Base-by-base conservation (phyloP, 352 stramenopile species). In the Phytophthora megakarya region DNA sequence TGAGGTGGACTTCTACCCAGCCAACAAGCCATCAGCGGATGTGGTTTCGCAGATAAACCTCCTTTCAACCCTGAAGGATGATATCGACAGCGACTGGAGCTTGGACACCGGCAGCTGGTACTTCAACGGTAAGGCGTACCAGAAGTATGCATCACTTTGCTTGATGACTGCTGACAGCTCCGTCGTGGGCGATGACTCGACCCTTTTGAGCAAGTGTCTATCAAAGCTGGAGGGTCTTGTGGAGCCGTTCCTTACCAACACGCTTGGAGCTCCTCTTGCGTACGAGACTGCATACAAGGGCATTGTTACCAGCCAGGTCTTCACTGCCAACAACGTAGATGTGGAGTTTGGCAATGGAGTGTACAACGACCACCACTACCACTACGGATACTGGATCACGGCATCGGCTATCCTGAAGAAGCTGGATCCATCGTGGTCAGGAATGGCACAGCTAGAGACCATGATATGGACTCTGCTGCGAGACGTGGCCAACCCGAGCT, bases 311-410 rank as follows among this genome's bases (percentile, higher is more conserved):
- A 77, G 66, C 21, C 65, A 81, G 40, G 64, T 76, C 12, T 86
- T 92, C 61, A 80, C 64, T 3, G 75, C 71, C 23, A 81, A 80
- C 25, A 62, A 92, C 35, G 64, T 74, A 22, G 73, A 89, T 40
- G 80, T 84, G 12, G 82, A 93, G 38, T 93, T 91, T 52, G 85
- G 85, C 45, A 93, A 91, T 61, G 75, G 68, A 22, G 76, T 93
- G 42, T 93, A 93, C 77, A 93, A 93, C 61, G 84, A 93, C 53
- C 82, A 93, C 64, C 80, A 93, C 57, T 93, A 90, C 47, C 84
- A 93, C 65, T 93, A 90, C 58, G 85, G 82, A 25, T 93, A 93
- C 75, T 93, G 82, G 82, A 63, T 93, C 7, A 79, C 72, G 11
- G 81, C 70, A 0, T 89, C 81, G 0, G 85, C 85, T 7, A 92